Percentiles rank a stretch among this genome's conserved stretches.
Evolutionary conservation across 371 early-diverging fungal species (phyloP).

Genomic region (Zychaea mexicana): DNA sequence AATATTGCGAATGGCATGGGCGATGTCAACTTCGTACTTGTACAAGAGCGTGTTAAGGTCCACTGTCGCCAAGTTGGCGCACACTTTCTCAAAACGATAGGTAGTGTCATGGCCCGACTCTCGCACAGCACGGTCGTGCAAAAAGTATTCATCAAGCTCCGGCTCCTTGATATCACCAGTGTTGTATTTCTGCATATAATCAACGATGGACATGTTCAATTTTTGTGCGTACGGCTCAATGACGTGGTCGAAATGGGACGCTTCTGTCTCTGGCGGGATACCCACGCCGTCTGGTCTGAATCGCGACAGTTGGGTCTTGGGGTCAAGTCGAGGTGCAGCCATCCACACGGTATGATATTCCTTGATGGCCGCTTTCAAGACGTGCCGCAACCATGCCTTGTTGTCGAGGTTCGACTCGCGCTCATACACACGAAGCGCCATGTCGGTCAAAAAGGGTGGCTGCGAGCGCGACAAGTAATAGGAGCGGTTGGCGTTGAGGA

Average conservation of each 20-base stretch:
- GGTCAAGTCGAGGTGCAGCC: constrained; percentile 72
- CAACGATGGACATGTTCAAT: constrained; percentile 61
- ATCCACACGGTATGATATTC: constrained; percentile 92
- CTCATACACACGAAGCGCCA: constrained; percentile 77
- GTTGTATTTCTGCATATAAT: constrained; percentile 68
- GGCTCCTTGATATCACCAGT: constrained; percentile 68
- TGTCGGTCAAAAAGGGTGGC: constrained; percentile 95
- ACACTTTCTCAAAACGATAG: constrained; percentile 85
- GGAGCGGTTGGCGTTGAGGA: constrained; percentile 92
- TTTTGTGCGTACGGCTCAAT: constrained; percentile 78
- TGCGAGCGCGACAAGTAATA: constrained; percentile 94
- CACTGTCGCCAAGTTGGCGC: constrained; percentile 86
- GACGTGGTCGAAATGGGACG: constrained; percentile 86
- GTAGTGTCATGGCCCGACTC: constrained; percentile 96
- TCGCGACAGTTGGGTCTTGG: constrained; percentile 70
- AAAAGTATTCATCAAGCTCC: constrained; percentile 86
- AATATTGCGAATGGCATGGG: constrained; percentile 66
- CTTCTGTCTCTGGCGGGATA: constrained; percentile 95
- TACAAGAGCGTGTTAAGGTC: constrained; percentile 87
- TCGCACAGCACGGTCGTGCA: constrained; percentile 93
- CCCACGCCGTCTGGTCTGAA: constrained; percentile 86
- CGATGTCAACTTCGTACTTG: constrained; percentile 91
- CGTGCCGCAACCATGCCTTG: constrained; percentile 70
- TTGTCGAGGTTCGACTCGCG: constrained; percentile 36
- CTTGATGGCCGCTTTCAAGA: constrained; percentile 77